Evolutionary conservation across 805 yeast genomes (phyloP).

Genomic region (Zygosaccharomyces bisporus): DNA sequence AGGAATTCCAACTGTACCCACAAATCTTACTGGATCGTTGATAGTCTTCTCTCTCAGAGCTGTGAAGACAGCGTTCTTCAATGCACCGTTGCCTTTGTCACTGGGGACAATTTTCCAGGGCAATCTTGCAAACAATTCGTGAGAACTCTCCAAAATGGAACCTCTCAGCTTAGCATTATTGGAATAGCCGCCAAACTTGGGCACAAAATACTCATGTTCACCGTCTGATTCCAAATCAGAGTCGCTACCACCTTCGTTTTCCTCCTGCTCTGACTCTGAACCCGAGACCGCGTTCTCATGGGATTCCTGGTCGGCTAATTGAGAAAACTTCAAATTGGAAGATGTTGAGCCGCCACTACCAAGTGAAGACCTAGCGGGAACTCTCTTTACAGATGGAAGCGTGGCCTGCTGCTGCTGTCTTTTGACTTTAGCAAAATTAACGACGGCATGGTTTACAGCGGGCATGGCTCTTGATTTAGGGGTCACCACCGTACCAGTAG

Average conservation of each 20-base stretch:
- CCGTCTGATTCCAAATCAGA: slow-evolving; percentile 27
- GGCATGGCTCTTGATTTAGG: slow-evolving; percentile 36
- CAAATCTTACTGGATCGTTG: slow-evolving; percentile 53
- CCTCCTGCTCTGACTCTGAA: slow-evolving; percentile 15
- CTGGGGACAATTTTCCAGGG: slow-evolving; percentile 74
- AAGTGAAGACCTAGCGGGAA: slow-evolving; percentile 20
- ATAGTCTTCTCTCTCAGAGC: slow-evolving; percentile 45
- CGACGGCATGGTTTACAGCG: slow-evolving; percentile 30
- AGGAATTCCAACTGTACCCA: slow-evolving; percentile 92
- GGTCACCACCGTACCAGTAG: slow-evolving; percentile 32
- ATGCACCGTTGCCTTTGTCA: slow-evolving; percentile 79
- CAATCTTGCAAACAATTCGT: slow-evolving; percentile 43
- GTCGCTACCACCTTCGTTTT: slow-evolving; percentile 13
- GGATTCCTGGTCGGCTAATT: slow-evolving; percentile 8
- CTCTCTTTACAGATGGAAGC: slow-evolving; percentile 35
- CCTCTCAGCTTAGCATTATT: slow-evolving; percentile 49
- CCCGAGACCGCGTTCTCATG: slow-evolving; percentile 12
- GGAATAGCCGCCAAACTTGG: slow-evolving; percentile 70
- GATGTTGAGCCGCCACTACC: slow-evolving; percentile 10
- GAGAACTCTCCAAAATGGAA: slow-evolving; percentile 37
- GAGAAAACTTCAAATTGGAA: slow-evolving; percentile 20
- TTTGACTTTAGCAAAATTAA: slow-evolving; percentile 31
- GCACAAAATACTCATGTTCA: slow-evolving; percentile 30
- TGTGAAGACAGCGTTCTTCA: slow-evolving; percentile 74
- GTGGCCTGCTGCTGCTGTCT: slow-evolving; percentile 27